phyloP scores from a whole-genome alignment of 345 rosid genomes.

The Rhizophora mangle region DNA sequence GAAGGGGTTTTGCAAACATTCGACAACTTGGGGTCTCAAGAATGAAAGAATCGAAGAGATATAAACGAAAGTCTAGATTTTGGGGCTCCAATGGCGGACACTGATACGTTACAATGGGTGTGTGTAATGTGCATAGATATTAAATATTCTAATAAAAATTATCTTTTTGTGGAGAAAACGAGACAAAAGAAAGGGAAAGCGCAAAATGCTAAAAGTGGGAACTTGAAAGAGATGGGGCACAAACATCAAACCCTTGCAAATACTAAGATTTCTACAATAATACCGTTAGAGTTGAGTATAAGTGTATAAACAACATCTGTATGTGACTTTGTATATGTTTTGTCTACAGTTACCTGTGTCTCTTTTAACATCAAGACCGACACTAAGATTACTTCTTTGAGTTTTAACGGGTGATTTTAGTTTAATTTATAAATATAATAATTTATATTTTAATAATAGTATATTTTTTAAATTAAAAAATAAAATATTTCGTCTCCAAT shows the following conservation, averaged over 20 bases:
- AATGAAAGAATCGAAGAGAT: not conserved
- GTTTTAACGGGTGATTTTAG: no score
- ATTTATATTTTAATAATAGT: no score
- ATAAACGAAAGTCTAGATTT: constrained; percentile 5
- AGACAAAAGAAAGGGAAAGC: constrained; percentile 19
- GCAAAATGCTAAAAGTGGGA: constrained; percentile 10
- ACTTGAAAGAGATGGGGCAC: constrained; percentile 21
- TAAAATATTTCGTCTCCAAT: no score
- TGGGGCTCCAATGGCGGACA: not conserved
- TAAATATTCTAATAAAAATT: not conserved
- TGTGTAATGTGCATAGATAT: not conserved
- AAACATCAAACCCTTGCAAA: not conserved
- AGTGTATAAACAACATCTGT: no score
- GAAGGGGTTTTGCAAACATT: not conserved
- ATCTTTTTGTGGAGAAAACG: constrained; percentile 19
- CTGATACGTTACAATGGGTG: not conserved
- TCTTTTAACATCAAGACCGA: no score
- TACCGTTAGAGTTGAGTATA: not conserved
- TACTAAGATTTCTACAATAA: no score
- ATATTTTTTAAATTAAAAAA: no score
- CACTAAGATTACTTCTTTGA: no score
- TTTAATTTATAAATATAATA: no score
- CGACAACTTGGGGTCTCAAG: not conserved
- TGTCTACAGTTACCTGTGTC: no score
- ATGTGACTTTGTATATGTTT: no score